Percentiles rank a stretch among this genome's conserved stretches.
phyloP scores from a whole-genome alignment of 805 yeast genomes.

The Suhomyces tanzawaensis region DNA sequence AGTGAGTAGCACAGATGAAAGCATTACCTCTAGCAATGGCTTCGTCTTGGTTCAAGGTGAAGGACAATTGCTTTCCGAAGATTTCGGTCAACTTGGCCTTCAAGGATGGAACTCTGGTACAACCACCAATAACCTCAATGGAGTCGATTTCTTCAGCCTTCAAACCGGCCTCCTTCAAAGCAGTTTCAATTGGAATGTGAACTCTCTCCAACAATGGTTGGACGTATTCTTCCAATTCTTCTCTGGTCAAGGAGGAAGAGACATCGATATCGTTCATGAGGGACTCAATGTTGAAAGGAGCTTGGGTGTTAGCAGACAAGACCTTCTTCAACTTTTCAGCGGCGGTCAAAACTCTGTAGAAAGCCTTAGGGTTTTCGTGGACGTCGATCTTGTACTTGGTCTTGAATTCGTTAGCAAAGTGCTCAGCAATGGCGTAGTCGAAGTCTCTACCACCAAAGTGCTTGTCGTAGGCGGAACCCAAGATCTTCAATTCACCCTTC shows the following conservation, averaged over 20 bases:
- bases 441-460: conserved; percentile 98
- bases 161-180: conserved; percentile 77
- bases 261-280: conserved; percentile 97
- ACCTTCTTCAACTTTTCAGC: conserved; percentile 95
- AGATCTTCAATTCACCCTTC: conserved; percentile 92
- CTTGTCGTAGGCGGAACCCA: conserved; percentile 91
- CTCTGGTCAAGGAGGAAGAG: conserved; percentile 83
- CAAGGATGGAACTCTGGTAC: conserved; percentile 94
- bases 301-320: conserved; percentile 89
- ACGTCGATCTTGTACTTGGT: conserved; percentile 92
- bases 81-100: conserved; percentile 77
- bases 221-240: conserved; percentile 87
- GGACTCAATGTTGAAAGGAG: conserved; percentile 94
- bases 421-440: conserved; percentile 90
- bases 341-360: conserved; percentile 86
- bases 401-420: conserved; percentile 90
- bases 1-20: conserved; percentile 97
- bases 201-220: conserved; percentile 77
- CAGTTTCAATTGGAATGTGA: conserved; percentile 72
- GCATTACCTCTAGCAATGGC: conserved; percentile 99
- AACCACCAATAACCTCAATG: conserved; percentile 96
- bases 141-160: conserved; percentile 75
- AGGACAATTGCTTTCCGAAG: conserved; percentile 70
- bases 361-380: conserved; percentile 89
- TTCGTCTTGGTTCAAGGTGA: conserved; percentile 98